phyloP scores from a whole-genome alignment of 345 rosid species.

The Stellera chamaejasme region DNA sequence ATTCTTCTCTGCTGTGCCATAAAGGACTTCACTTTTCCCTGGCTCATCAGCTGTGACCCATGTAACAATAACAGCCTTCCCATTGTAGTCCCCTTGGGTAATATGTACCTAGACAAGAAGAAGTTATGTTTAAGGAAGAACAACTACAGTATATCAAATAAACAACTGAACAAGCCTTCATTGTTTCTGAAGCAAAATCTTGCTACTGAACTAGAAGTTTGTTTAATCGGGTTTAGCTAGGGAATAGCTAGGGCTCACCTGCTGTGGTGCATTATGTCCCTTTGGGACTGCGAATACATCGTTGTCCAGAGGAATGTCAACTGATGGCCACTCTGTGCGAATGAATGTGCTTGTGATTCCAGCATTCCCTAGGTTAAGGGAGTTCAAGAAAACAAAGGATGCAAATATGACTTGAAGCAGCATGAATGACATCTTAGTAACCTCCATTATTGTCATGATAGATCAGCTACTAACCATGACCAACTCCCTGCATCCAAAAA shows the following conservation, averaged over 20 bases:
- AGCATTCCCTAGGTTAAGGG: constrained; percentile 32
- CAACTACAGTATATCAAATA: constrained; percentile 4
- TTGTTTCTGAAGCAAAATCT: constrained; percentile 1
- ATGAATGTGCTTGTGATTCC: constrained; percentile 61
- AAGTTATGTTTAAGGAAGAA: background rate
- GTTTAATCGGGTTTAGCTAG: background rate
- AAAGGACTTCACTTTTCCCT: constrained; percentile 48
- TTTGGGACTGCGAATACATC: constrained; percentile 61
- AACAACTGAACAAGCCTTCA: background rate
- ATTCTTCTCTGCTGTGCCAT: constrained; percentile 38
- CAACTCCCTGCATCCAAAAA: constrained; percentile 12
- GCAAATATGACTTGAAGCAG: constrained; percentile 12
- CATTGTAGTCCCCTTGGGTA: constrained; percentile 91
- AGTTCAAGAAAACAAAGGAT: constrained; percentile 27
- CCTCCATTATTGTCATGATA: constrained; percentile 14
- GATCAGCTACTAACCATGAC: constrained; percentile 13
- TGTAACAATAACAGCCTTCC: constrained; percentile 77
- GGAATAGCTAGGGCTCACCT: constrained; percentile 30
- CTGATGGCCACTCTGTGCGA: constrained; percentile 79
- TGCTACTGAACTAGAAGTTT: background rate
- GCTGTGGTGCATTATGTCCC: constrained; percentile 89
- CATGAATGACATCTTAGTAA: constrained; percentile 17
- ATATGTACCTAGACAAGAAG: constrained; percentile 55
- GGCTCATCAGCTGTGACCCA: constrained; percentile 82
- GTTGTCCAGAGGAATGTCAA: constrained; percentile 72